Percentiles rank a stretch among this genome's conserved stretches.
Conservation (phyloP, 2,329 filamentous ascomycete genomes). For the Dactylellina sp. region DNA sequence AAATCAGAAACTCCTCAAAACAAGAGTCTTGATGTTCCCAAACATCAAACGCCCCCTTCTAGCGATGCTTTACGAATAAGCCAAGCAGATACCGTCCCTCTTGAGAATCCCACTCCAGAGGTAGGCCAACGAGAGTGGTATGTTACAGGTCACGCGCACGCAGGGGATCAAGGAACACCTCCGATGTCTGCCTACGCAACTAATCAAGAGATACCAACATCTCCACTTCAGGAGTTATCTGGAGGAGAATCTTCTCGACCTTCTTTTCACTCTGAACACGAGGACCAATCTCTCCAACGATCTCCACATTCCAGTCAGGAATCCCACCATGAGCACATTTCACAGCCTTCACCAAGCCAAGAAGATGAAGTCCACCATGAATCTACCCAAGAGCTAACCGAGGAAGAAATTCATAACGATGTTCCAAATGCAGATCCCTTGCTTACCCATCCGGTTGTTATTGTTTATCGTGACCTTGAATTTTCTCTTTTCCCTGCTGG, state of each 20-base stretch:
- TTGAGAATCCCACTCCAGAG: constrained; percentile 51
- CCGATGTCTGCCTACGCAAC: constrained; percentile 10
- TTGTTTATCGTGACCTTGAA: constrained; percentile 45
- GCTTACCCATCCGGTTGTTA: constrained; percentile 44
- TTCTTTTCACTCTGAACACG: constrained; percentile 39
- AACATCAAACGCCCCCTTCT: constrained; percentile 31
- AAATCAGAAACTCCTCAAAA: constrained; percentile 16
- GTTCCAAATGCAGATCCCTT: constrained; percentile 21
- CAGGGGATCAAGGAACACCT: constrained; percentile 11
- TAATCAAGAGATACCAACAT: constrained; percentile 50
- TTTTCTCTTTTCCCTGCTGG: constrained; percentile 47
- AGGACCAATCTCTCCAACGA: constrained; percentile 6
- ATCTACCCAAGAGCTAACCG: neutral
- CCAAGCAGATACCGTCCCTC: constrained; percentile 51
- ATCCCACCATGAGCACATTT: constrained; percentile 15
- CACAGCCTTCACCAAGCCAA: neutral
- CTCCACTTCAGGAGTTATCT: constrained; percentile 38
- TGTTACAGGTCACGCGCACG: neutral
- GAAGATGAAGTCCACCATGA: constrained; percentile 16
- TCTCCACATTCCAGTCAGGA: constrained; percentile 25
- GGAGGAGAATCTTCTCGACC: constrained; percentile 26
- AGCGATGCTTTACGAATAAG: constrained; percentile 45
- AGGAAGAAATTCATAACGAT: constrained; percentile 20
- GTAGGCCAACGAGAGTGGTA: constrained; percentile 48
- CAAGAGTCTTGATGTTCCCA: neutral